Percentiles rank a stretch among this genome's conserved stretches.
These are phyloP conservation scores for Citrus sinensis DNA, from an alignment of 345 rosid species.

Conservation along the genomic window DVS_A1.0 CM039168.1:1992501-1993000, in stretches of 20 bases:
- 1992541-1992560: slow-evolving; percentile 52
- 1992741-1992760: slow-evolving; percentile 22
- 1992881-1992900: slow-evolving; percentile 42
- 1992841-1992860: slow-evolving; percentile 33
- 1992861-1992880: slow-evolving; percentile 26
- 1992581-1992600: slow-evolving; percentile 37
- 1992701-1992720: slow-evolving; percentile 34
- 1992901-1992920: slow-evolving; percentile 45
- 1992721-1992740: slow-evolving; percentile 33
- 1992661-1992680: slow-evolving; percentile 56
- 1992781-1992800: slow-evolving; percentile 44
- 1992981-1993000: slow-evolving; percentile 36
- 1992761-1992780: slow-evolving; percentile 53
- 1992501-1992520: slow-evolving; percentile 24
- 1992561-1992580: slow-evolving; percentile 29
- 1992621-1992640: slow-evolving; percentile 34
- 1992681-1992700: slow-evolving; percentile 40
- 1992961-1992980: not conserved
- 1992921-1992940: not conserved
- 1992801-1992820: slow-evolving; percentile 69
- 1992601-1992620: slow-evolving; percentile 38
- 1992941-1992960: not conserved
- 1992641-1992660: slow-evolving; percentile 29
- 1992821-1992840: slow-evolving; percentile 50
- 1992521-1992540: slow-evolving; percentile 28